Conservation (phyloP, 768 basidiomycete genomes). For the Amylocystis lapponica region DNA sequence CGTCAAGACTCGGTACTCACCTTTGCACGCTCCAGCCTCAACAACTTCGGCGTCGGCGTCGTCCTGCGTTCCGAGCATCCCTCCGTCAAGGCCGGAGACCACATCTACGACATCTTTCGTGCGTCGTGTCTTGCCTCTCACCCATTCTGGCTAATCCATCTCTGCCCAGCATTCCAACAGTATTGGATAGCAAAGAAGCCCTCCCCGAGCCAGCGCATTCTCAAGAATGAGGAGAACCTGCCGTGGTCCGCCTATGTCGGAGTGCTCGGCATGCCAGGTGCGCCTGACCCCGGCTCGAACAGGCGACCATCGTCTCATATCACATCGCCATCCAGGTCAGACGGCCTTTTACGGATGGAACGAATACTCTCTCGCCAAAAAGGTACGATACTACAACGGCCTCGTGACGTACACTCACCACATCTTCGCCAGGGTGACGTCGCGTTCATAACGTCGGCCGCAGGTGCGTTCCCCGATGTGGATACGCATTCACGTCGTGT, state of each 20-base stretch:
- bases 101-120: constrained; percentile 20
- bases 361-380: constrained; percentile 35
- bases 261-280: constrained; percentile 39
- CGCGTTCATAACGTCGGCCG: constrained; percentile 42
- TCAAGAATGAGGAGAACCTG: constrained; percentile 38
- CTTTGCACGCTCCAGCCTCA: constrained; percentile 19
- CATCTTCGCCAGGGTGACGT: constrained; percentile 36
- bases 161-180: constrained; percentile 31
- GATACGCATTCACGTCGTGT: background rate
- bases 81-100: constrained; percentile 16
- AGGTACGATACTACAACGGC: constrained; percentile 17
- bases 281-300: background rate
- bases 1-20: constrained; percentile 27
- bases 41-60: constrained; percentile 20
- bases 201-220: constrained; percentile 10
- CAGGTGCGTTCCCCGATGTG: constrained; percentile 20
- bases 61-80: constrained; percentile 22
- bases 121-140: constrained; percentile 29
- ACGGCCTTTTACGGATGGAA: constrained; percentile 37
- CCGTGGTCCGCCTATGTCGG: constrained; percentile 48
- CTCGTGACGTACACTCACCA: background rate
- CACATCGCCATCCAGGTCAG: background rate
- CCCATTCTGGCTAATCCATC: constrained; percentile 26
- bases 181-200: constrained; percentile 30
- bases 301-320: background rate